Percentiles rank a stretch among this genome's conserved stretches.
These are phyloP conservation scores for Phanerodontia chrysosporium DNA, from an alignment of 768 basidiomycete species.

Conservation along the genomic window DNA sequence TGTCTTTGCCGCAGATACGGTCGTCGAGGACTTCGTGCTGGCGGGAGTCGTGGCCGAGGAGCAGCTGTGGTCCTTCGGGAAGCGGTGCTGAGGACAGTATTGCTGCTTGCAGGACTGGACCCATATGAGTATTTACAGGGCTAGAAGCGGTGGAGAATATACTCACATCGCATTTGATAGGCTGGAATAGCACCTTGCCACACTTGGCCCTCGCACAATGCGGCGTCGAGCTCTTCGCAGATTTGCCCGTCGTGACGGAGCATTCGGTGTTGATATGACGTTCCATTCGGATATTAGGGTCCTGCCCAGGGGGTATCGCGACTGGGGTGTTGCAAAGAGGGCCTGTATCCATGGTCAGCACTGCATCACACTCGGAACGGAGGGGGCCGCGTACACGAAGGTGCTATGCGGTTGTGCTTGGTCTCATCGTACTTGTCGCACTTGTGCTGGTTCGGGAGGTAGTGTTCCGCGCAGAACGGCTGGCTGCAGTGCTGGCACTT, in stretches of 20 bases:
- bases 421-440: slow-evolving; percentile 70
- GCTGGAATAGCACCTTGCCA: slow-evolving; percentile 69
- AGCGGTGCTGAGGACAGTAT: slow-evolving; percentile 78
- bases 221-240: slow-evolving; percentile 44
- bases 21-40: slow-evolving; percentile 16
- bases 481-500: slow-evolving; percentile 76
- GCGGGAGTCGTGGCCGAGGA: slow-evolving; percentile 11
- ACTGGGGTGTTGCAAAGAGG: slow-evolving; percentile 77
- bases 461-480: slow-evolving; percentile 77
- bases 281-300: slow-evolving; percentile 82
- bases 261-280: slow-evolving; percentile 65
- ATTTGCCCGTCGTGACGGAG: slow-evolving; percentile 62
- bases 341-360: slow-evolving; percentile 34
- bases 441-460: slow-evolving; percentile 59
- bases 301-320: slow-evolving; percentile 69
- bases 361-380: neutral
- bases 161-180: slow-evolving; percentile 72
- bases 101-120: slow-evolving; percentile 63
- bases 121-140: neutral
- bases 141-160: slow-evolving; percentile 1
- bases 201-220: slow-evolving; percentile 60
- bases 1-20: slow-evolving; percentile 17
- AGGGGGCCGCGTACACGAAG: slow-evolving; percentile 52
- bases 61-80: slow-evolving; percentile 70
- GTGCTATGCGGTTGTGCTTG: slow-evolving; percentile 71